Conservation (phyloP, 148 eudicot genomes). For the Vaccinium macrocarpon region DNA sequence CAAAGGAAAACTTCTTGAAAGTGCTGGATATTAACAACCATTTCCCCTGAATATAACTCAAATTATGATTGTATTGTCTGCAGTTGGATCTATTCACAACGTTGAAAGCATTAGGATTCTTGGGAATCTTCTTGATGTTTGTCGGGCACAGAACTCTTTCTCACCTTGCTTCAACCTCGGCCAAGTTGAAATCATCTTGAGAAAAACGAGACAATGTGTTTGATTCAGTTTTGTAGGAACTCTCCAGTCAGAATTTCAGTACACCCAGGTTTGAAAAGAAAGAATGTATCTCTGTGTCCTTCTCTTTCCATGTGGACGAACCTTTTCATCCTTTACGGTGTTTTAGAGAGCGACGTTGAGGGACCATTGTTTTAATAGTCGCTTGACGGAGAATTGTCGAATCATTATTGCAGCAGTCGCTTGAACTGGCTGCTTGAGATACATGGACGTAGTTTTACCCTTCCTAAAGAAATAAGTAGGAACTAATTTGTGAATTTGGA, state of each 20-base stretch:
- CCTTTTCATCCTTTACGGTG: background rate
- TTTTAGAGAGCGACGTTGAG: background rate
- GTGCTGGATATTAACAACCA: background rate
- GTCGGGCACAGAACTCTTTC: conserved; percentile 84
- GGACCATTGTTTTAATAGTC: background rate
- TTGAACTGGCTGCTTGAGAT: background rate
- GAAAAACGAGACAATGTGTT: background rate
- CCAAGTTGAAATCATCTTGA: conserved; percentile 79
- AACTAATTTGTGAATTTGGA: background rate
- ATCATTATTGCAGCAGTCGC: background rate
- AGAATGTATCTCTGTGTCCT: background rate
- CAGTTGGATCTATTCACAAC: conserved; percentile 88
- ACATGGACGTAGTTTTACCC: background rate
- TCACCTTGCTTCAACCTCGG: conserved; percentile 70
- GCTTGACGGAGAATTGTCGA: background rate
- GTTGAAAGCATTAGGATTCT: conserved; percentile 66
- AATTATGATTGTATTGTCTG: conserved; percentile 11
- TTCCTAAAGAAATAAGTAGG: background rate
- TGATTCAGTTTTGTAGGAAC: conserved; percentile 16
- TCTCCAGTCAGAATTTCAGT: background rate
- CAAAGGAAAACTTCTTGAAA: background rate
- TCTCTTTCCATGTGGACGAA: background rate
- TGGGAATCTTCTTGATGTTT: conserved; percentile 76
- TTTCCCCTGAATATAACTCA: background rate
- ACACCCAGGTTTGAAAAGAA: background rate